Evolutionary conservation across 2,329 filamentous ascomycete genomes (phyloP), one percentile per base, ranked within the genome.

Genomic region (Fonsecaea nubica): DNA sequence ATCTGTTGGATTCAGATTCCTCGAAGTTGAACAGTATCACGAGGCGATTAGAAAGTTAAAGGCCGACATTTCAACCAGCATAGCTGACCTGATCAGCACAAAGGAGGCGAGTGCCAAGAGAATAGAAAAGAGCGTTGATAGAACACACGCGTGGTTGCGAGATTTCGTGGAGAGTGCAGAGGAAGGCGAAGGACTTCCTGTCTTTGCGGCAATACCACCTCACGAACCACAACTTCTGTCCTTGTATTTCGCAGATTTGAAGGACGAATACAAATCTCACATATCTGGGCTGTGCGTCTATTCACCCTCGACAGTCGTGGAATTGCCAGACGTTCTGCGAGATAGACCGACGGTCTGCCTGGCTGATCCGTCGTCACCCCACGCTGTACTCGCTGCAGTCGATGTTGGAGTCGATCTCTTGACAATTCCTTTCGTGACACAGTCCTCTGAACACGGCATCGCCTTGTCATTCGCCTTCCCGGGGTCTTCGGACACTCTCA

Each of bases 381-480:
- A 93, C 55, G 87, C 92, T 30, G 80, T 97, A 12, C 84, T 99
- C 0, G 85, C 88, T 3, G 91, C 95, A 62, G 80, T 97, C 21
- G 82, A 86, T 0, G 83, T 91, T 0, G 95, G 95, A 4, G 84
- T 93, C 58, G 95, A 99, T 75, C 71, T 97, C 18, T 87, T 95
- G 76, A 88, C 90, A 0, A 78, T 95, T 1, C 89, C 92, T 0
- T 95, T 97, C 74, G 80, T 95, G 61, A 88, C 88, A 60, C 80
- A 81, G 38, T 85, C 87, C 4, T 95, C 93, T 0, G 93, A 99
- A 76, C 88, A 90, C 0, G 95, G 95, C 1, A 89, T 98, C 35
- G 93, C 92, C 0, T 81, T 98, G 21, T 85, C 87, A 21, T 98
- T 98, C 75, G 79, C 80, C 2, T 96, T 98, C 74, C 89, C 91